Percentiles rank a stretch among this genome's conserved stretches.
Conservation (phyloP, 2,329 filamentous ascomycete species). For the Fusarium nematophilum region DNA sequence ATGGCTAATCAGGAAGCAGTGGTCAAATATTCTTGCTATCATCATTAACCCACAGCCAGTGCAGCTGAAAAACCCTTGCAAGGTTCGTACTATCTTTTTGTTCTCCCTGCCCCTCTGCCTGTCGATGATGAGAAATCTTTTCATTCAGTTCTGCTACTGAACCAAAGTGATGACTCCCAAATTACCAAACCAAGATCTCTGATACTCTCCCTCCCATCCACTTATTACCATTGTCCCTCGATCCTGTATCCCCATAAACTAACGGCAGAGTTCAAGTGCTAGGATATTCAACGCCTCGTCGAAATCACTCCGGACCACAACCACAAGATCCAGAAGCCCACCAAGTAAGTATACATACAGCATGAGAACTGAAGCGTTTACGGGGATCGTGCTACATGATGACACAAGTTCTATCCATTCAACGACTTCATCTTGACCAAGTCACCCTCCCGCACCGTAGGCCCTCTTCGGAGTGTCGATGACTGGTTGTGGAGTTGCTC, state of each 20-base stretch:
- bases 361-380: not conserved
- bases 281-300: not conserved
- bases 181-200: slow-evolving; percentile 75
- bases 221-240: not conserved
- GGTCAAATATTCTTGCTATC: not conserved
- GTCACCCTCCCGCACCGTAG: slow-evolving; percentile 80
- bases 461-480: slow-evolving; percentile 55
- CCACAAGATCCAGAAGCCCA: not conserved
- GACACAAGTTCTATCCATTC: slow-evolving; percentile 78
- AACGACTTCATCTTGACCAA: slow-evolving; percentile 75
- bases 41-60: not conserved
- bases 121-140: slow-evolving; percentile 73
- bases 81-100: slow-evolving; percentile 25
- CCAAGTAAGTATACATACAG: slow-evolving; percentile 29
- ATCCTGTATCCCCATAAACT: slow-evolving; percentile 12
- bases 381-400: slow-evolving; percentile 46
- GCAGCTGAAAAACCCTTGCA: not conserved
- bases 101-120: not conserved
- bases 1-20: slow-evolving; percentile 14
- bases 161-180: slow-evolving; percentile 71
- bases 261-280: slow-evolving; percentile 15
- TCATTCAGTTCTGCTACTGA: slow-evolving; percentile 83
- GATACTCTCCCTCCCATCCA: slow-evolving; percentile 49
- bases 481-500: slow-evolving; percentile 81
- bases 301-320: not conserved